Base-by-base conservation (phyloP, 73 alveolate species). In the Uronychia binucleata region DNA sequence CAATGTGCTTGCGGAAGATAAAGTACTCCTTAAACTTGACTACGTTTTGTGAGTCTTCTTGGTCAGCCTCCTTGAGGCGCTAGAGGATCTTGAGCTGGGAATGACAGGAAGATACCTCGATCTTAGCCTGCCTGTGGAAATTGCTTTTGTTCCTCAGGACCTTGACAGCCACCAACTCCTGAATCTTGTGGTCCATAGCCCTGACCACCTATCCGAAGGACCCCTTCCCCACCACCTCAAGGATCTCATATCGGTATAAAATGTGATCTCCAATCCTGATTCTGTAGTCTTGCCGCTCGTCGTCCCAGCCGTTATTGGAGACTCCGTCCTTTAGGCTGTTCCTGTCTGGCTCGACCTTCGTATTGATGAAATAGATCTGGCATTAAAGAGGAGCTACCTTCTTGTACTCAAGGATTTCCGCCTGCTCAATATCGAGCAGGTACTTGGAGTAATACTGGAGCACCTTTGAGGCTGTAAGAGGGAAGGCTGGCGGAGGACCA, bases 141-240 rank as follows among this genome's bases (percentile, higher is more conserved):
- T 81, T 83, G 32, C 84, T 84, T 60, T 82, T 59, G 83, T 93
- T 94, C 82, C 90, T 94, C 31, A 93, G 88, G 57, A 94, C 58
- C 88, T 95, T 95, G 77, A 95, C 80, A 19, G 98, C 96, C 13
- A 93, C 95, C 27, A 57, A 34, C 85, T 90, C 93, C 60, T 93
- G 87, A 31, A 76, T 84, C 84, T 95, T 95, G 78, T 95, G 98
- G 87, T 95, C 98, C 31, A 81, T 75, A 78, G 98, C 94, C 82
- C 93, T 84, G 30, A 93, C 59, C 11, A 96, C 97, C 80, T 93
- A 96, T 13, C 98, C 98, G 74, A 92, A 95, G 1, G 98, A 90
- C 0, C 98, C 98, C 74, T 95, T 91, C 8, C 98, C 98, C 11
- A 95, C 85, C 46, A 80, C 25, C 31, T 80, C 92, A 31, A 93